Conservation (phyloP, 2,329 filamentous ascomycete genomes). For the Neoarthrinium moseri region DNA sequence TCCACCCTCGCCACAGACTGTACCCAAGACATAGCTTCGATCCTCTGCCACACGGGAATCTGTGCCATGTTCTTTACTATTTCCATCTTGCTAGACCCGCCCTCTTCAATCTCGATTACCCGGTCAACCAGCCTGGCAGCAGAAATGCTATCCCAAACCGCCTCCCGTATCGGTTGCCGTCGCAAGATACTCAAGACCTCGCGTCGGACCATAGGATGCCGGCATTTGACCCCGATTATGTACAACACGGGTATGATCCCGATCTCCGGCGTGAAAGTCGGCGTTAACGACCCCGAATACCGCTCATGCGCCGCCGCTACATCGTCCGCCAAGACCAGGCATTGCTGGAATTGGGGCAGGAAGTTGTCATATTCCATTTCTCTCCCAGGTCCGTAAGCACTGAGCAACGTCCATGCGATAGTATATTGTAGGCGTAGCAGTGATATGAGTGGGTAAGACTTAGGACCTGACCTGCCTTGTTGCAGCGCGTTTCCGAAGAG, state of each 20-base stretch:
- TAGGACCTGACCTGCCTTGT: conserved; percentile 12
- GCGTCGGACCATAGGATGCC: conserved; percentile 30
- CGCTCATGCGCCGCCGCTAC: conserved; percentile 20
- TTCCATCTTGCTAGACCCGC: conserved; percentile 10
- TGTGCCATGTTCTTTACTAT: conserved; percentile 21
- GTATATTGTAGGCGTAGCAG: conserved; percentile 31
- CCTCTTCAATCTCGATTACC: conserved; percentile 35
- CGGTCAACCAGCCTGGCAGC: conserved; percentile 28
- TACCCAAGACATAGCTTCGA: conserved; percentile 27
- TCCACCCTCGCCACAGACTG: conserved; percentile 22
- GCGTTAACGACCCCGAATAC: conserved; percentile 18
- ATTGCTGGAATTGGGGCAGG: conserved; percentile 27
- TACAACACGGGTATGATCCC: conserved; percentile 31
- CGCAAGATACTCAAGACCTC: conserved; percentile 24
- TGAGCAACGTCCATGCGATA: conserved; percentile 24
- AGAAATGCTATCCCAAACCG: conserved; percentile 31
- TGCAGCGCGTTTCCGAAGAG: conserved; percentile 25
- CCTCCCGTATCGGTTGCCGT: conserved; percentile 27
- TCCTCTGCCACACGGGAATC: conserved; percentile 25
- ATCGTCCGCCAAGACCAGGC: conserved; percentile 20
- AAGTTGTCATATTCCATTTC: conserved; percentile 30
- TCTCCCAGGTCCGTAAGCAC: conserved; percentile 18
- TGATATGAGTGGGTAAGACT: conserved; percentile 17
- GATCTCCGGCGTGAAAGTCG: conserved; percentile 32
- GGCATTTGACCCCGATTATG: conserved; percentile 34